These are phyloP conservation scores for Pilobolus umbonatus DNA, from an alignment of 192 early-diverging fungal genomes.

Conservation along the genomic window DNA sequence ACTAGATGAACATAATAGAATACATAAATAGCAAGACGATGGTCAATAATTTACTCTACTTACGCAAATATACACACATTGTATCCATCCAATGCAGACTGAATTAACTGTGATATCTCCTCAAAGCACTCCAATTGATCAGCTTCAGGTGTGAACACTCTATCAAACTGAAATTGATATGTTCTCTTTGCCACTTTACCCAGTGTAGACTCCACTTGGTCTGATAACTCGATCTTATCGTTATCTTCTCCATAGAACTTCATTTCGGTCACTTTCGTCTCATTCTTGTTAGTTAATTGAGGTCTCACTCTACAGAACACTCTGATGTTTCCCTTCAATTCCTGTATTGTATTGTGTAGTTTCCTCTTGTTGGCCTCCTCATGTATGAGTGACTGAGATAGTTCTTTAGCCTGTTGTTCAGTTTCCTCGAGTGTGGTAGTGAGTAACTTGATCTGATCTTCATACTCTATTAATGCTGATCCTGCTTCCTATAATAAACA, in stretches of 20 bases:
- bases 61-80: conserved; percentile 97
- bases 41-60: too few relatives aligned
- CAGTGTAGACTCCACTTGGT: conserved; percentile 35
- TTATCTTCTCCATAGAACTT: conserved; percentile 54
- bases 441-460: not conserved
- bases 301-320: conserved; percentile 96
- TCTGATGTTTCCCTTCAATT: conserved; percentile 95
- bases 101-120: conserved; percentile 94
- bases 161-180: conserved; percentile 82
- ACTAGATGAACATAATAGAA: not conserved
- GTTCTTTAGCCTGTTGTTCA: not conserved
- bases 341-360: conserved; percentile 90
- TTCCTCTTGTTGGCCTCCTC: conserved; percentile 77
- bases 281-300: conserved; percentile 35
- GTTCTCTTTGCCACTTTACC: conserved; percentile 41
- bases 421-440: not conserved
- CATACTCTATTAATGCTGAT: not conserved
- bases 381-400: conserved; percentile 41
- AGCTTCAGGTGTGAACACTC: conserved; percentile 67
- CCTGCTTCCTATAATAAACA: not conserved
- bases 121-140: conserved; percentile 82
- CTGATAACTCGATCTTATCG: conserved; percentile 71
- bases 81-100: conserved; percentile 93
- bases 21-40: not conserved
- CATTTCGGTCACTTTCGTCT: conserved; percentile 25